A percentile compares a stretch with the other conserved stretches of the same genome.
Conservation (phyloP, 2,329 filamentous ascomycete genomes). For the Parastagonospora nodorum region DNA sequence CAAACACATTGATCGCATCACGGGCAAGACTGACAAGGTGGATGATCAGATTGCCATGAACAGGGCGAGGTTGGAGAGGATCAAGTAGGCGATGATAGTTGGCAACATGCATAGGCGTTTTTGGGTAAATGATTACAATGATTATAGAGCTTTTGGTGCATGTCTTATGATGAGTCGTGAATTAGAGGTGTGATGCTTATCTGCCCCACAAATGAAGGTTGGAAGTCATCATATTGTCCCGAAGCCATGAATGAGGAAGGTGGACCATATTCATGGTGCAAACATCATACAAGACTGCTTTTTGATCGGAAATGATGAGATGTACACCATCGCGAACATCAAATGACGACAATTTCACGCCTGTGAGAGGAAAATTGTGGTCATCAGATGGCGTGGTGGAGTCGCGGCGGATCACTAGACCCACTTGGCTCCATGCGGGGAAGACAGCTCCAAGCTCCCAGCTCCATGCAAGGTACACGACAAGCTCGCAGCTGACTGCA, state of each 20-base stretch:
- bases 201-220: no score
- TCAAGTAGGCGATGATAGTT: slow-evolving; percentile 46
- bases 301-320: no score
- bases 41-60: slow-evolving; percentile 78
- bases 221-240: background rate
- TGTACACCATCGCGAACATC: slow-evolving; percentile 1
- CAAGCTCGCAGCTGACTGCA: no score
- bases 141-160: background rate
- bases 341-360: background rate
- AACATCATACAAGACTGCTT: background rate
- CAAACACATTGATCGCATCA: slow-evolving; percentile 76
- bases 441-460: slow-evolving; percentile 17
- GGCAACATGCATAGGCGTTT: no score
- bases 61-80: slow-evolving; percentile 70
- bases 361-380: background rate
- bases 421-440: slow-evolving; percentile 30
- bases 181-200: no score
- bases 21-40: slow-evolving; percentile 82
- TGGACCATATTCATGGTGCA: background rate
- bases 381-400: background rate
- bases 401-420: background rate
- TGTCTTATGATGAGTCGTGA: background rate
- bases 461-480: slow-evolving; percentile 32
- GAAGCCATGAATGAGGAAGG: background rate
- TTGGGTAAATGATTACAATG: background rate